Evolutionary conservation across 495 filamentous ascomycete genomes (phyloP), one percentile per base, ranked within the genome.

Genomic region (Penicillium herquei): DNA sequence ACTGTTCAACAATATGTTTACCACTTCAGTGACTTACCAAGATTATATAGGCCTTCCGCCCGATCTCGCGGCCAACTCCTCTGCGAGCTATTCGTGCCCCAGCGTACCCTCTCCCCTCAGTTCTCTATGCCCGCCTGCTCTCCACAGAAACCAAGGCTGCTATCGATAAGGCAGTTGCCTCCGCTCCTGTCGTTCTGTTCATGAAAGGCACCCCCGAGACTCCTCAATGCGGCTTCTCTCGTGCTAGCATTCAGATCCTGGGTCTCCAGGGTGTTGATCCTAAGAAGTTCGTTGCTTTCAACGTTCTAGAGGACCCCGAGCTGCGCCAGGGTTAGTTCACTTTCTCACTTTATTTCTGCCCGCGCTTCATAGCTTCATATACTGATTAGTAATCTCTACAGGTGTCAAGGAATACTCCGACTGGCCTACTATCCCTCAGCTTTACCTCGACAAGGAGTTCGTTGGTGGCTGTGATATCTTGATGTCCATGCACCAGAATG

Each of bases 361-460:
- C 21, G 4, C 21, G 4, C 21, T 26, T 26, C 21, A 26, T 26
- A 26, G 21, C 21, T 26, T 26, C 21, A 26, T 26, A 32, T 14
- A 57, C 26, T 32, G 33, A 42, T 6, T 9, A 5, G 14, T 57
- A 40, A 51, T 53, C 17, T 51, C 53, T 49, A 6, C 52, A 96
- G 92, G 95, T 40, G 93, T 98, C 72, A 98, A 98, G 70, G 92
- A 98, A 69, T 98, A 91, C 79, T 96, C 91, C 5, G 93, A 96
- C 66, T 98, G 94, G 94, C 94, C 94, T 8, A 98, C 94, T 18
- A 98, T 98, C 69, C 94, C 94, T 1, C 94, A 98, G 70, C 80
- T 98, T 32, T 98, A 98, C 72, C 78, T 98, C 47, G 82, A 94
- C 49, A 93, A 93, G 72, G 91, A 98, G 68, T 98, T 98, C 66